Evolutionary conservation across 2,329 filamentous ascomycete genomes (phyloP), one percentile per base, ranked within the genome.

Genomic region (Talaromyces sp.): DNA sequence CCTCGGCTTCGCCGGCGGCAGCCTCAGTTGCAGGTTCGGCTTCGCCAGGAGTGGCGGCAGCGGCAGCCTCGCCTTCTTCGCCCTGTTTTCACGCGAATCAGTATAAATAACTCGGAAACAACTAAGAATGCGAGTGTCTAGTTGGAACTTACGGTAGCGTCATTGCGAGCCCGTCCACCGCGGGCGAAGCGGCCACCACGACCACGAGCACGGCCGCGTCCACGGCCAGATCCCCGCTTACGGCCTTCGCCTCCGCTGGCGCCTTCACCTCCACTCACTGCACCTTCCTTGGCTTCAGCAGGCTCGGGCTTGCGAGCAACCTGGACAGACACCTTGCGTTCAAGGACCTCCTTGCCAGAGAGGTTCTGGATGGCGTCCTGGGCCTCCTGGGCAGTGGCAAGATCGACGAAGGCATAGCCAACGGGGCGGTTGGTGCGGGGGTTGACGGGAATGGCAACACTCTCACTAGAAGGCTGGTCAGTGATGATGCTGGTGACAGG

Each of bases 261-360:
- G 72, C 85, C 88, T 79, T 96, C 92, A 71, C 87, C 83, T 69
- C 82, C 89, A 77, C 89, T 91, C 71, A 84, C 79, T 68, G 81
- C 82, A 75, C 85, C 85, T 72, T 92, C 90, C 84, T 90, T 91
- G 78, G 92, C 89, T 68, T 86, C 87, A 71, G 89, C 84, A 68
- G 89, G 84, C 82, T 98, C 93, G 63, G 93, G 93, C 85, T 96
- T 98, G 82, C 93, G 93, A 73, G 95, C 95, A 73, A 97, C 89
- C 84, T 99, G 95, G 68, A 99, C 95, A 52, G 93, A 98, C 74
- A 98, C 95, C 89, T 98, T 98, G 80, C 95, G 93, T 80, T 97
- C 92, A 62, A 98, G 87, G 72, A 99, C 95, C 81, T 96, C 92
- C 84, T 97, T 93, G 79, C 93, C 93, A 72, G 95, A 97, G 68